Evolutionary conservation across 148 eudicot species (phyloP).

Genomic region (Rhododendron ferrugineum): DNA sequence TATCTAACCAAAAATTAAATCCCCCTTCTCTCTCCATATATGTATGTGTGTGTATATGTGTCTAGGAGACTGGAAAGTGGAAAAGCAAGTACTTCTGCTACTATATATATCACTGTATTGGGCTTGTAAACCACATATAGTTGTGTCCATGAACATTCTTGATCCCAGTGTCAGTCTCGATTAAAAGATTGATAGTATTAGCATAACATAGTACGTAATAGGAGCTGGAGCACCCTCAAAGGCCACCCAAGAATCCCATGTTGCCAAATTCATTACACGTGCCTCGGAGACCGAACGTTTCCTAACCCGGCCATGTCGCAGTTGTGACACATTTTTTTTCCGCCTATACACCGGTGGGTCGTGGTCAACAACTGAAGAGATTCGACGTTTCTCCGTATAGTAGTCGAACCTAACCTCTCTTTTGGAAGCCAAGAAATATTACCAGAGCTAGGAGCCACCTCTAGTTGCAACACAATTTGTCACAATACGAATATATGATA

Average conservation of each 20-base stretch:
- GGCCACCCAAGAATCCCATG: neutral
- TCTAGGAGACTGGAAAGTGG: conserved; percentile 10
- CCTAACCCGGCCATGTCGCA: neutral
- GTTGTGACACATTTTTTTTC: too few species aligned
- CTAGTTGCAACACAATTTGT: too few species aligned
- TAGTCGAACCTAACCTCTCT: too few species aligned
- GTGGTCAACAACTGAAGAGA: too few species aligned
- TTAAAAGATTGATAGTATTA: neutral
- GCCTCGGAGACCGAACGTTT: neutral
- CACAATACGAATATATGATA: too few species aligned
- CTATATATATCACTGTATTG: conserved; percentile 15
- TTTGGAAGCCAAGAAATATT: too few species aligned
- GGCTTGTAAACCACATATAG: conserved; percentile 13
- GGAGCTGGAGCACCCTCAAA: neutral
- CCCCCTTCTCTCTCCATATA: too few species aligned
- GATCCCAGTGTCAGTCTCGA: conserved; percentile 23
- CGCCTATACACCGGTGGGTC: too few species aligned
- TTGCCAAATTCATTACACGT: neutral
- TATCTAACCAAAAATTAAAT: too few species aligned
- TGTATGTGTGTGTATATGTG: neutral
- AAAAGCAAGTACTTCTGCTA: conserved; percentile 1
- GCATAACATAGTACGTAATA: neutral
- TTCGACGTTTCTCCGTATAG: too few species aligned
- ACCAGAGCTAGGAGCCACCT: too few species aligned
- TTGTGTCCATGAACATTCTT: conserved; percentile 27